These are phyloP conservation scores for Backusella westeae DNA, from an alignment of 192 early-diverging fungal species.

Conservation along the genomic window DNA sequence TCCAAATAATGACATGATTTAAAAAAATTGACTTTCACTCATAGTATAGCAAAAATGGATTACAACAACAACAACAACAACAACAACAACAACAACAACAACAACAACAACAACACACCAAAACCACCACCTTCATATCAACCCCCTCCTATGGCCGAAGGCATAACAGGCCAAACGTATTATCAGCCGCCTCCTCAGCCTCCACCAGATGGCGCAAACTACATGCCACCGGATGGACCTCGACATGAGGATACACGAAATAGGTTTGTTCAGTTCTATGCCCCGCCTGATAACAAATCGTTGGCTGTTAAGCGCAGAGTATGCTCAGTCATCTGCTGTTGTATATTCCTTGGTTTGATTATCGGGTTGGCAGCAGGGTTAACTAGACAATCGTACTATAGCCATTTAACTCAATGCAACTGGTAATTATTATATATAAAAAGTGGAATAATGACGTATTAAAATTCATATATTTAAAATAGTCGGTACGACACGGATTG, in stretches of 20 bases:
- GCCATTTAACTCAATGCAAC: neutral
- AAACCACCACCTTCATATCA: constrained; percentile 23
- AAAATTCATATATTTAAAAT: neutral
- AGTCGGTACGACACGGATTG: neutral
- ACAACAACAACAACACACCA: neutral
- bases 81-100: no score
- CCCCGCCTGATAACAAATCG: constrained; percentile 17
- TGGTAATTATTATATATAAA: neutral
- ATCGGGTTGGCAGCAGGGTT: constrained; percentile 22
- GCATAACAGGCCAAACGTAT: constrained; percentile 6
- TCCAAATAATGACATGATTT: neutral
- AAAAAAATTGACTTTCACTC: neutral
- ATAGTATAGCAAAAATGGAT: neutral
- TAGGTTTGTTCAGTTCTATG: constrained; percentile 13
- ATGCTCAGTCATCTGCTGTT: constrained; percentile 5
- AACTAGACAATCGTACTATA: neutral
- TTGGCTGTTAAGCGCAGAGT: constrained; percentile 15
- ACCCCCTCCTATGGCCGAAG: neutral
- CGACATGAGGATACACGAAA: neutral
- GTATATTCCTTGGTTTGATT: constrained; percentile 11
- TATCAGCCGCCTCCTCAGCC: constrained; percentile 23
- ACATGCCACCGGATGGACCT: neutral
- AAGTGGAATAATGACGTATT: neutral
- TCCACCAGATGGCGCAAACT: neutral
- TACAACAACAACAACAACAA: no score